phyloP scores from a whole-genome alignment of 805 yeast species.

The Lipomyces orientalis region DNA sequence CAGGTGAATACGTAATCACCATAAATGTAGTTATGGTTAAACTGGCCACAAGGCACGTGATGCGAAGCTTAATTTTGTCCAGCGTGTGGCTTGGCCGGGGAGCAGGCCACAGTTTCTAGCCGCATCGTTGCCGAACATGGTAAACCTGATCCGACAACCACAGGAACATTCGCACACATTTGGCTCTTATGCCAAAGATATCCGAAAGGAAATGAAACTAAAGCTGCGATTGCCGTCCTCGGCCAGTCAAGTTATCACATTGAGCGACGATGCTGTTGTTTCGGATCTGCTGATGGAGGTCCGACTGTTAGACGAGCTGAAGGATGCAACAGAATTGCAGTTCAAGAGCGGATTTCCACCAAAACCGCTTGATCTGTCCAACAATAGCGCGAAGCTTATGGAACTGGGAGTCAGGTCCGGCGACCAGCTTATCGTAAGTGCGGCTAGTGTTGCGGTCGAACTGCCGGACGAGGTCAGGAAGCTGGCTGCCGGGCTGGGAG shows the following conservation, averaged over 20 bases:
- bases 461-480: conserved; percentile 12
- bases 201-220: conserved; percentile 46
- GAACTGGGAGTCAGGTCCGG: conserved; percentile 61
- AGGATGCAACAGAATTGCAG: conserved; percentile 9
- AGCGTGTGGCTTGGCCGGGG: too few species aligned
- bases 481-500: background rate
- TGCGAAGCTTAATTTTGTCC: background rate
- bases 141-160: too few species aligned
- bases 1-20: background rate
- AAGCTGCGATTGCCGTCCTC: conserved; percentile 45
- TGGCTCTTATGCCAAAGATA: too few species aligned
- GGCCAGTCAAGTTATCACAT: conserved; percentile 45
- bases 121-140: too few species aligned
- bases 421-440: conserved; percentile 58
- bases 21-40: too few species aligned
- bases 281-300: conserved; percentile 43
- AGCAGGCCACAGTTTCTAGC: too few species aligned
- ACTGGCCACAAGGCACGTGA: too few species aligned
- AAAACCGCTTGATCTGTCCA: conserved; percentile 48
- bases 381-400: conserved; percentile 41
- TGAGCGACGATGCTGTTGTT: conserved; percentile 50
- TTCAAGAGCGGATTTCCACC: conserved; percentile 68
- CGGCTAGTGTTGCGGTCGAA: background rate
- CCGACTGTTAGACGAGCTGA: conserved; percentile 41
- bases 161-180: too few species aligned